Evolutionary conservation across 768 basidiomycete species (phyloP).

Genomic region (Mycena crocata): DNA sequence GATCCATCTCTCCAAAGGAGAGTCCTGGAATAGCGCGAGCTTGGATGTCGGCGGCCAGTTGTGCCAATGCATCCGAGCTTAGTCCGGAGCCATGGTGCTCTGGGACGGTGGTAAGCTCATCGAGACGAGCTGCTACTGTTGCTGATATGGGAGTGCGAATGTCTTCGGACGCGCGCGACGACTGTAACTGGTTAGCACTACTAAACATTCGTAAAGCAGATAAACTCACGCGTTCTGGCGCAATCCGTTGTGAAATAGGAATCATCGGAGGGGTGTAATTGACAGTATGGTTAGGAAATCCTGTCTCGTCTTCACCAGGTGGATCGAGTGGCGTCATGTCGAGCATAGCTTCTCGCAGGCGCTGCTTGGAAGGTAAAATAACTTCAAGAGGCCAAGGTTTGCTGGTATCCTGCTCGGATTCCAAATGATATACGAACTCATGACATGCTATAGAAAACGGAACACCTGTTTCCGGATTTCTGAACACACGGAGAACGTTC

Average conservation of each 20-base stretch:
- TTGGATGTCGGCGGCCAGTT: too few relatives aligned
- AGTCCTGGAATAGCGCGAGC: too few relatives aligned
- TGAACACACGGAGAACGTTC: not conserved
- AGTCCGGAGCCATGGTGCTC: too few relatives aligned
- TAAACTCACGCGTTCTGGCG: too few relatives aligned
- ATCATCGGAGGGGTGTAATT: not conserved
- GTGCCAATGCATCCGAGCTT: too few relatives aligned
- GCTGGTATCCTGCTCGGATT: not conserved
- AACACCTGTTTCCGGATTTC: not conserved
- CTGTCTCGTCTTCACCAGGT: not conserved
- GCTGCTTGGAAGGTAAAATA: not conserved
- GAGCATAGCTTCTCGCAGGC: not conserved
- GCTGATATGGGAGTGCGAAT: too few relatives aligned
- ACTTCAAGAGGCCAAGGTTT: not conserved
- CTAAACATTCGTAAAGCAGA: too few relatives aligned
- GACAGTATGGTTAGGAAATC: not conserved
- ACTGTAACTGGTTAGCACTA: too few relatives aligned
- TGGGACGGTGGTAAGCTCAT: too few relatives aligned
- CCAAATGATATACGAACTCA: not conserved
- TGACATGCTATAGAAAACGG: not conserved
- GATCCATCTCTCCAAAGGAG: too few relatives aligned
- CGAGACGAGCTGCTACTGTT: too few relatives aligned
- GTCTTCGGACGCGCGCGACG: too few relatives aligned
- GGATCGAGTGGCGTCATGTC: not conserved
- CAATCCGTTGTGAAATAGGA: not conserved